phyloP scores from a whole-genome alignment of 352 stramenopile species.

The Phytophthora tentaculata region DNA sequence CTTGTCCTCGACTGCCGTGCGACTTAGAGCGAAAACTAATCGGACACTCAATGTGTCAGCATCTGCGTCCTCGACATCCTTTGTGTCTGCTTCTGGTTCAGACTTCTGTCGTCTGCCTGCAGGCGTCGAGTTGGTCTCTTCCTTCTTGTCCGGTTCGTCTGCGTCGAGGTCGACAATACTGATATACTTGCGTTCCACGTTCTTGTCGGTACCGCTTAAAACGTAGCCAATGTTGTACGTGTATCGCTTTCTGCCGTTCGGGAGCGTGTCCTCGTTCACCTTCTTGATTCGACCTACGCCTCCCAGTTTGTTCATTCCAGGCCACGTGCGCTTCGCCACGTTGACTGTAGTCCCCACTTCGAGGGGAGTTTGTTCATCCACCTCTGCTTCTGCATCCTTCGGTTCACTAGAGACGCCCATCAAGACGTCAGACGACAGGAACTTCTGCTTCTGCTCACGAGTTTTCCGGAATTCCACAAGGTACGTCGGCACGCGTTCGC shows the following conservation, averaged over 20 bases:
- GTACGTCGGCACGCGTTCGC: slow-evolving; percentile 49
- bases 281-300: slow-evolving; percentile 72
- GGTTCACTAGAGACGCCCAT: slow-evolving; percentile 40
- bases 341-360: slow-evolving; percentile 67
- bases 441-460: slow-evolving; percentile 59
- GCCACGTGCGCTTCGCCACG: slow-evolving; percentile 84
- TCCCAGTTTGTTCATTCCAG: slow-evolving; percentile 88
- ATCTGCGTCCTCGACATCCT: slow-evolving; percentile 18
- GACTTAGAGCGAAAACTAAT: slow-evolving; percentile 33
- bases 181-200: slow-evolving; percentile 84
- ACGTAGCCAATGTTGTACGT: slow-evolving; percentile 82
- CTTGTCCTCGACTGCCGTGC: slow-evolving; percentile 30
- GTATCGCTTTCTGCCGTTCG: slow-evolving; percentile 50
- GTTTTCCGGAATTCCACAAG: slow-evolving; percentile 59
- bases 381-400: slow-evolving; percentile 39
- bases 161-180: slow-evolving; percentile 60
- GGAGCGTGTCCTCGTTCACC: slow-evolving; percentile 51
- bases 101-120: slow-evolving; percentile 17
- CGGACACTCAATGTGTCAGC: slow-evolving; percentile 25
- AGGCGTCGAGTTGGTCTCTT: slow-evolving; percentile 10
- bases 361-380: slow-evolving; percentile 55
- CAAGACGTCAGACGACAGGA: slow-evolving; percentile 67
- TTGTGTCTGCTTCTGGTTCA: slow-evolving; percentile 17
- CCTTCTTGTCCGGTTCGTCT: slow-evolving; percentile 36
- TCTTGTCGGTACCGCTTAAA: slow-evolving; percentile 76